Evolutionary conservation across 306 rosid genomes (phyloP).

Genomic region (Cicer yamashitae): DNA sequence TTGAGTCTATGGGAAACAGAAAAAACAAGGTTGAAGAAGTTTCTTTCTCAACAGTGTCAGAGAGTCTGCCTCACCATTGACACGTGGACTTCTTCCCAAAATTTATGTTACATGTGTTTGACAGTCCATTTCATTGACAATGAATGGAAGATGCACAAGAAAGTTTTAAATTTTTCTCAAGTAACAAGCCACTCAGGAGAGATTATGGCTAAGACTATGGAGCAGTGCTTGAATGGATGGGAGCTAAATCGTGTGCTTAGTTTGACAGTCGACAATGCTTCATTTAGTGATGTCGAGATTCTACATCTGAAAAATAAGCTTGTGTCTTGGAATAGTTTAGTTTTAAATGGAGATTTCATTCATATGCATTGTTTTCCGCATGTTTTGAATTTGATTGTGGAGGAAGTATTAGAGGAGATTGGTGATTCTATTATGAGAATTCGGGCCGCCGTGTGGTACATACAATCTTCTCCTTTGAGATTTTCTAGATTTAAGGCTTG

Average conservation of each 20-base stretch:
- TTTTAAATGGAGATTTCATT: slow-evolving; percentile 27
- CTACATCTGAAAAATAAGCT: not conserved
- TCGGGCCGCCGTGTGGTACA: not conserved
- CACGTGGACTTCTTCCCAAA: not conserved
- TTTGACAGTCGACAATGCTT: not conserved
- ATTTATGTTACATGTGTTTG: slow-evolving; percentile 16
- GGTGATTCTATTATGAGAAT: slow-evolving; percentile 27
- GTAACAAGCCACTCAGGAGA: not conserved
- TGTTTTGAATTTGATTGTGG: slow-evolving; percentile 19
- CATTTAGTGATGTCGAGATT: not conserved
- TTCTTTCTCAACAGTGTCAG: slow-evolving; percentile 19
- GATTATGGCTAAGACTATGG: not conserved
- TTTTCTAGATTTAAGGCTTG: slow-evolving; percentile 6
- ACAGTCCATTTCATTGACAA: slow-evolving; percentile 24
- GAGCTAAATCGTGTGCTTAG: not conserved
- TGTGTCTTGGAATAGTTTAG: not conserved
- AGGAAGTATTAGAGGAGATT: not conserved
- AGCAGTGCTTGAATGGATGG: slow-evolving; percentile 18
- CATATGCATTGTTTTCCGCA: slow-evolving; percentile 1
- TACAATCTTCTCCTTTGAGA: slow-evolving; percentile 13
- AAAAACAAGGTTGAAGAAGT: not conserved
- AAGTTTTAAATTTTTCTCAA: slow-evolving; percentile 19
- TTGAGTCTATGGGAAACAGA: not conserved
- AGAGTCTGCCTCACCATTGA: slow-evolving; percentile 33
- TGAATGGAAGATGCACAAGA: slow-evolving; percentile 12